Conservation (phyloP, 225 moss, liverwort and hornwort species). For the Ulota crispa region DNA sequence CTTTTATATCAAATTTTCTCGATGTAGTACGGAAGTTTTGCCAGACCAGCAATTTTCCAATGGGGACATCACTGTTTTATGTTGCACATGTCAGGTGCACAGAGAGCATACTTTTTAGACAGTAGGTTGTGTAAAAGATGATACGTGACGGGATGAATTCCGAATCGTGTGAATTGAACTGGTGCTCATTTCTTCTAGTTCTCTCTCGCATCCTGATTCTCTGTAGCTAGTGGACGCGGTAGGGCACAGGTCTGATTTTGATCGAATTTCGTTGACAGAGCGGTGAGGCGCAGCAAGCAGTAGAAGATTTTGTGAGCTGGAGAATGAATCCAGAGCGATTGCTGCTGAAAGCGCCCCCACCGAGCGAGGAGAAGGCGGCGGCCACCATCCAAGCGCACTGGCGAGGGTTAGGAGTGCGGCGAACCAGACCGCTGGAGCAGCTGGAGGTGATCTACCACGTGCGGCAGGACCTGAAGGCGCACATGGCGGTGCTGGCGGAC, state of each 20-base stretch:
- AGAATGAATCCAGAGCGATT: slow-evolving; percentile 30
- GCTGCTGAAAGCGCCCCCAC: slow-evolving; percentile 41
- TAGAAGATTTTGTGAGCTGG: background rate
- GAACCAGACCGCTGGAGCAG: slow-evolving; percentile 40
- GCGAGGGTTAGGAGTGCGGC: slow-evolving; percentile 41
- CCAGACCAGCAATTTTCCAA: background rate
- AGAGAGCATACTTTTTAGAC: slow-evolving; percentile 26
- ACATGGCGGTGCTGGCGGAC: slow-evolving; percentile 39
- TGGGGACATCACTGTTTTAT: slow-evolving; percentile 23
- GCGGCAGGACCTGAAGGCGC: slow-evolving; percentile 38
- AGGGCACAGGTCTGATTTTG: background rate
- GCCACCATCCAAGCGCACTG: slow-evolving; percentile 44
- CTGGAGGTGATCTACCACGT: slow-evolving; percentile 42
- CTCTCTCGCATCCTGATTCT: background rate
- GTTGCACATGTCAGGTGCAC: slow-evolving; percentile 40
- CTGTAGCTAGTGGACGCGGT: background rate
- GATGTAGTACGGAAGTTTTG: slow-evolving; percentile 1
- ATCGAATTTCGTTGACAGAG: slow-evolving; percentile 3
- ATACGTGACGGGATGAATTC: slow-evolving; percentile 28
- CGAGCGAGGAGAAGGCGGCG: slow-evolving; percentile 37
- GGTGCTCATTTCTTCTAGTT: background rate
- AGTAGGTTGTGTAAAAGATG: slow-evolving; percentile 28
- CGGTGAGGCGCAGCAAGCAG: background rate
- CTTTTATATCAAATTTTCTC: background rate
- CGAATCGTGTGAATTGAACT: slow-evolving; percentile 21